These are phyloP conservation scores for Penicillium occitanis DNA, from an alignment of 2,329 filamentous ascomycete species.

Conservation along the genomic window DNA sequence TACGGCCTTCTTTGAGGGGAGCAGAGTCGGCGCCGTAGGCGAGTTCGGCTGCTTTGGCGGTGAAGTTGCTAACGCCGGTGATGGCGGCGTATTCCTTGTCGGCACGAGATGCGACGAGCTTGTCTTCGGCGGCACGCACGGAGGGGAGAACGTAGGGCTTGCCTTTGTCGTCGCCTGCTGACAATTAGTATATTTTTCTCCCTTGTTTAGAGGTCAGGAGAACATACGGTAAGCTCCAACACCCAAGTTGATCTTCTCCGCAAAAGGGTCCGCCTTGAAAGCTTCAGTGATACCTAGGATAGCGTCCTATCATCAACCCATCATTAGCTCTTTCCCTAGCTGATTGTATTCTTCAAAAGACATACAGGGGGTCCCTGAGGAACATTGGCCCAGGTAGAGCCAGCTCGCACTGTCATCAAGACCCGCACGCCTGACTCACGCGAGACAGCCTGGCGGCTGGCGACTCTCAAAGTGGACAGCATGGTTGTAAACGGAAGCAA, in stretches of 20 bases:
- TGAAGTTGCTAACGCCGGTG: conserved; percentile 92
- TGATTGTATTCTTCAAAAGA: conserved; percentile 36
- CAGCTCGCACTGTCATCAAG: conserved; percentile 54
- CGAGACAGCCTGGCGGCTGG: conserved; percentile 43
- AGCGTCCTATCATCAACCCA: conserved; percentile 37
- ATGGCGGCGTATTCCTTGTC: conserved; percentile 99
- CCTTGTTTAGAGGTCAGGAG: not conserved
- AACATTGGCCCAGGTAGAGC: conserved; percentile 86
- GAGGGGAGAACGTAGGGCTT: conserved; percentile 98
- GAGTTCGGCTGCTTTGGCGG: conserved; percentile 83
- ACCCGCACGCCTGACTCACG: conserved; percentile 42
- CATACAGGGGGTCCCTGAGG: conserved; percentile 91
- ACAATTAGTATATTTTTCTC: not conserved
- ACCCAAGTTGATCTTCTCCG: conserved; percentile 97
- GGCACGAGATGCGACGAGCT: conserved; percentile 71
- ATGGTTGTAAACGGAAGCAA: conserved; percentile 31
- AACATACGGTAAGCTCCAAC: conserved; percentile 86
- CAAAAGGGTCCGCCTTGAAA: conserved; percentile 93
- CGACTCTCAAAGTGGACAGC: conserved; percentile 49
- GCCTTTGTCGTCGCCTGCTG: conserved; percentile 75
- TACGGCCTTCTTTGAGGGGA: conserved; percentile 69
- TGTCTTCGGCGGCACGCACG: conserved; percentile 83
- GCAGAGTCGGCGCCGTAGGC: conserved; percentile 83
- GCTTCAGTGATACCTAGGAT: conserved; percentile 78
- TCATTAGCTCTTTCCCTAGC: not conserved